These are phyloP conservation scores for Diddensiella transvaalensis DNA, from an alignment of 805 yeast genomes.

Conservation along the genomic window DNA sequence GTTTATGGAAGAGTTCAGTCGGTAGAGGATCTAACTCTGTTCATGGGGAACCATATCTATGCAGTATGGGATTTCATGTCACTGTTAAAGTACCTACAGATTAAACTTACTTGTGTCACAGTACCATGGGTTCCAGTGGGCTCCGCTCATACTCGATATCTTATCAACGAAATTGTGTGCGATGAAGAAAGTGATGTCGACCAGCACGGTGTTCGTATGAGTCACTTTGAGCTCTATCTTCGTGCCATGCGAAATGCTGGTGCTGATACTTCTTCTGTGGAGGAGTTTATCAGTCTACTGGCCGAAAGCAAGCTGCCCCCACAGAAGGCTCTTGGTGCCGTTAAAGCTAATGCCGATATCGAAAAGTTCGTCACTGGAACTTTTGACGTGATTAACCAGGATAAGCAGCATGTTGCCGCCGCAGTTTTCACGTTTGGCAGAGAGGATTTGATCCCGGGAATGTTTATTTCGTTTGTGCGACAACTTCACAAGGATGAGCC, in stretches of 20 bases:
- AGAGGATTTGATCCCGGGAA: slow-evolving; percentile 23
- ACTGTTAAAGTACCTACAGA: slow-evolving; percentile 19
- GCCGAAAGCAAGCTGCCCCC: slow-evolving; percentile 8
- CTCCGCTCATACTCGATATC: slow-evolving; percentile 21
- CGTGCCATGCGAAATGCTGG: slow-evolving; percentile 21
- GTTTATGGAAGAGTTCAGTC: slow-evolving; percentile 20
- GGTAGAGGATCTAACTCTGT: slow-evolving; percentile 16
- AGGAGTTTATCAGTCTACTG: slow-evolving; percentile 13
- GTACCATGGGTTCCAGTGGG: slow-evolving; percentile 24
- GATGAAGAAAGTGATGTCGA: slow-evolving; percentile 22
- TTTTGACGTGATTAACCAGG: slow-evolving; percentile 16
- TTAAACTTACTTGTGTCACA: slow-evolving; percentile 18
- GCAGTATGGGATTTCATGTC: slow-evolving; percentile 26
- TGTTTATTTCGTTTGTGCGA: slow-evolving; percentile 24
- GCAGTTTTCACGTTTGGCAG: slow-evolving; percentile 25
- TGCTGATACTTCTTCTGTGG: slow-evolving; percentile 15
- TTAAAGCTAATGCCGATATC: slow-evolving; percentile 14
- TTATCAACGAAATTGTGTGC: slow-evolving; percentile 23
- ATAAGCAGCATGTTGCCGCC: slow-evolving; percentile 22
- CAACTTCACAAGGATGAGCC: slow-evolving; percentile 21
- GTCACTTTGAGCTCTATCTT: slow-evolving; percentile 22
- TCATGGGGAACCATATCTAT: slow-evolving; percentile 21
- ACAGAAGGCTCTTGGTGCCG: slow-evolving; percentile 10
- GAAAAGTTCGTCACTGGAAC: slow-evolving; percentile 19
- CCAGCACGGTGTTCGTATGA: slow-evolving; percentile 20